phyloP scores from a whole-genome alignment of 192 early-diverging fungal species.

The Coemansia sp. region DNA sequence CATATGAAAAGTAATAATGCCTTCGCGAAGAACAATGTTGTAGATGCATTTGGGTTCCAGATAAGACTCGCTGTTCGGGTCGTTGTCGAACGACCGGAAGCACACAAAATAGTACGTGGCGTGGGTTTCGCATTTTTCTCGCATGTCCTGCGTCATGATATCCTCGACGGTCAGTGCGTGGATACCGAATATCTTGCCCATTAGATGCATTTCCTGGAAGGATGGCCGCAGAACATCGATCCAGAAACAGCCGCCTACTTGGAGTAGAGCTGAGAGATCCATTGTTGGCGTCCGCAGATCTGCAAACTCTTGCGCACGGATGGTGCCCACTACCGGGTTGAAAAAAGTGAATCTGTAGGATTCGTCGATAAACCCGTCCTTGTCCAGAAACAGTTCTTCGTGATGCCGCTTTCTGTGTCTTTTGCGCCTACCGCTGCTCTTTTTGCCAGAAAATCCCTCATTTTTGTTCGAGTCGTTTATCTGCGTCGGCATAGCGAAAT shows the following conservation, averaged over 20 bases:
- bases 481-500: constrained; percentile 39
- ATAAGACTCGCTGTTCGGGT: constrained; percentile 62
- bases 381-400: constrained; percentile 55
- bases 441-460: neutral
- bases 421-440: neutral
- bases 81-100: constrained; percentile 74
- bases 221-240: constrained; percentile 70
- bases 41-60: constrained; percentile 69
- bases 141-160: constrained; percentile 84
- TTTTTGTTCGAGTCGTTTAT: constrained; percentile 7
- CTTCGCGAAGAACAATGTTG: constrained; percentile 65
- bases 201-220: constrained; percentile 62
- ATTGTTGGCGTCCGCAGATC: constrained; percentile 52
- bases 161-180: constrained; percentile 89
- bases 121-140: constrained; percentile 86
- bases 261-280: constrained; percentile 38
- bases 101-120: constrained; percentile 88
- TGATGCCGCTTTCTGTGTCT: constrained; percentile 29
- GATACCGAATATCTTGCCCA: constrained; percentile 70
- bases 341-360: constrained; percentile 71
- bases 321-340: constrained; percentile 63
- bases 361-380: constrained; percentile 55
- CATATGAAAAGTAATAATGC: constrained; percentile 84
- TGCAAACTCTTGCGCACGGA: constrained; percentile 60
- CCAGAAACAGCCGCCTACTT: constrained; percentile 68